Percentiles rank a stretch among this genome's conserved stretches.
Conservation (phyloP, 2,329 filamentous ascomycete genomes). For the Fonsecaea nubica region DNA sequence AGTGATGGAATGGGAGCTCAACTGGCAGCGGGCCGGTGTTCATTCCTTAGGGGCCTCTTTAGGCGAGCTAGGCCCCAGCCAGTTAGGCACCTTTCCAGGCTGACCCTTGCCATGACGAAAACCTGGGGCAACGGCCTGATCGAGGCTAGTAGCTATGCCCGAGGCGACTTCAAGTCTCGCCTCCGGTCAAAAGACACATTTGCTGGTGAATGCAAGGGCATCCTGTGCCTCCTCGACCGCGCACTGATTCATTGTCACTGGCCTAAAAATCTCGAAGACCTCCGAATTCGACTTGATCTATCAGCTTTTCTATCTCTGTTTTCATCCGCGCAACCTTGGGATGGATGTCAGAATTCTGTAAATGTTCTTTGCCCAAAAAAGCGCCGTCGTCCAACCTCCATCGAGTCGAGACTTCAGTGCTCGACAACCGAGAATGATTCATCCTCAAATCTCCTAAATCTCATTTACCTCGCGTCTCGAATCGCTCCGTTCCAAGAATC, state of each 20-base stretch:
- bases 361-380: conserved; percentile 1
- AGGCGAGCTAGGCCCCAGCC: conserved; percentile 5
- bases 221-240: conserved; percentile 13
- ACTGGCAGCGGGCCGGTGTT: neutral
- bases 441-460: conserved; percentile 15
- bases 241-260: conserved; percentile 10
- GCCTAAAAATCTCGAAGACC: neutral
- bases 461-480: conserved; percentile 6
- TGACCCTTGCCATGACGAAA: conserved; percentile 8
- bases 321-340: conserved; percentile 6
- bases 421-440: conserved; percentile 31
- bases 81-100: conserved; percentile 13
- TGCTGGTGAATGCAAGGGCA: conserved; percentile 16
- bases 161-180: conserved; percentile 8
- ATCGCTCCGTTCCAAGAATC: neutral
- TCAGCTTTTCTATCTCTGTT: neutral
- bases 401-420: conserved; percentile 24
- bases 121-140: conserved; percentile 14
- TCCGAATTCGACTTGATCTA: neutral
- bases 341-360: conserved; percentile 13
- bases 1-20: conserved; percentile 1
- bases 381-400: conserved; percentile 22
- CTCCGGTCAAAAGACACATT: conserved; percentile 18
- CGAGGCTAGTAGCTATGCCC: conserved; percentile 5
- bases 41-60: neutral